Evolutionary conservation across 306 rosid genomes (phyloP), one percentile per base, ranked within the genome.

Genomic region (Corylus avellana): DNA sequence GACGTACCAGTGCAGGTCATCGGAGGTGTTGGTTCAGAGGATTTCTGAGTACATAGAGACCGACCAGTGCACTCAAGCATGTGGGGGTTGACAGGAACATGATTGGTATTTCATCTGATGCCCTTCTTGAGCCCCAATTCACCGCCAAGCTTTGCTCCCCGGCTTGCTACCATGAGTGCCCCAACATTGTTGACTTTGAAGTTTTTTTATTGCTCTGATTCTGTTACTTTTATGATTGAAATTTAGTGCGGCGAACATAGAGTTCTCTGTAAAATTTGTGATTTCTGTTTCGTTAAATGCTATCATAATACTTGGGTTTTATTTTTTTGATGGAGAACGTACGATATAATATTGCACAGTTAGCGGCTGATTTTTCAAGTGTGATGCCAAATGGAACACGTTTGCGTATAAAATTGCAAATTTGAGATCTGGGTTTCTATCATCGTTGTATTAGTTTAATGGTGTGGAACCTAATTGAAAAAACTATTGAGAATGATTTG

Each of bases 21-120:
- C 96, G 0, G 96, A 90, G 61, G 94, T 90, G 49, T 85, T 89
- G 75, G 92, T 90, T 39, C 90, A 94, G 86, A 80, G 90, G 63
- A 87, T 94, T 92, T 84, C 91, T 0, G 89, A 84, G 8, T 86
- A 89, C 87, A 88, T 92, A 42, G 97, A 94, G 70, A 86, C 90
- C 3, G 91, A 90, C 2, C 56, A 79, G 8, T 94, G 98, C 54
- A 92, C 90, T 17, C 25, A 84, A 12, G 85, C 97, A 5, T 94
- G 98, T 62, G 98, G 98, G 98, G 0, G 87, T 90, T 71, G 92
- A 94, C 37, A 79, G 97, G 32, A 88, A 81, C 46, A 84, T 85
- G 1, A 90, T 92, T 56, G 97, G 98, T 0, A 89, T 94, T 57
- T 92, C 98, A 5, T 94, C 98, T 0, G 97, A 94, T 53, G 80